phyloP scores from a whole-genome alignment of 2,329 filamentous ascomycete genomes.

The Thermothelomyces thermophilus region DNA sequence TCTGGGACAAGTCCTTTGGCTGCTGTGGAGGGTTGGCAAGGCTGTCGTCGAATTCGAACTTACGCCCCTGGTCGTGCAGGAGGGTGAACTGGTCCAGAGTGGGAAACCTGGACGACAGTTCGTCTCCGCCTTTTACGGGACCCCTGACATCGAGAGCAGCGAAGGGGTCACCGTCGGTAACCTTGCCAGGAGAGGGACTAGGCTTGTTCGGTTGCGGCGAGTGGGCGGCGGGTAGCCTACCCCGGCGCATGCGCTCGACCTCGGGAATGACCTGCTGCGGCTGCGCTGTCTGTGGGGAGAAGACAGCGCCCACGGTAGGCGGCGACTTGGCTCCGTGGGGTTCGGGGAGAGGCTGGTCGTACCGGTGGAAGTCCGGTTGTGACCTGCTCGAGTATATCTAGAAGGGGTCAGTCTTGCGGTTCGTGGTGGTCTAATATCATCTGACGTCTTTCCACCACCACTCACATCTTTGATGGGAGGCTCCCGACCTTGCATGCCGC shows the following conservation, averaged over 20 bases:
- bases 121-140: constrained; percentile 55
- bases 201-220: constrained; percentile 43
- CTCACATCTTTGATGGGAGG: constrained; percentile 84
- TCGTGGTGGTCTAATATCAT: no score
- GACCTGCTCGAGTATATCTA: constrained; percentile 66
- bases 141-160: constrained; percentile 72
- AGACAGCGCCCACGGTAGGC: constrained; percentile 70
- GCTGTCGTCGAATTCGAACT: constrained; percentile 74
- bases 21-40: constrained; percentile 40
- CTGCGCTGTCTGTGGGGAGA: constrained; percentile 61
- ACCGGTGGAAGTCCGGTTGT: constrained; percentile 52
- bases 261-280: constrained; percentile 73
- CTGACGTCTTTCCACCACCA: no score
- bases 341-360: constrained; percentile 48
- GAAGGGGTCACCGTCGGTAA: constrained; percentile 74
- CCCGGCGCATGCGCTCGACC: constrained; percentile 88
- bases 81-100: constrained; percentile 90
- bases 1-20: constrained; percentile 54
- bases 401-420: constrained; percentile 17
- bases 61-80: constrained; percentile 73
- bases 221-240: constrained; percentile 54
- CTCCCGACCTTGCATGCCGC: constrained; percentile 79
- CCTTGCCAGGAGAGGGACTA: constrained; percentile 62
- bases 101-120: constrained; percentile 79
- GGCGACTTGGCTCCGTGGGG: constrained; percentile 43